A percentile compares a stretch with the other conserved stretches of the same genome.
These are phyloP conservation scores for Neofusicoccum umdonicola DNA, from an alignment of 2,329 filamentous ascomycete species.

Conservation along the genomic window DNA sequence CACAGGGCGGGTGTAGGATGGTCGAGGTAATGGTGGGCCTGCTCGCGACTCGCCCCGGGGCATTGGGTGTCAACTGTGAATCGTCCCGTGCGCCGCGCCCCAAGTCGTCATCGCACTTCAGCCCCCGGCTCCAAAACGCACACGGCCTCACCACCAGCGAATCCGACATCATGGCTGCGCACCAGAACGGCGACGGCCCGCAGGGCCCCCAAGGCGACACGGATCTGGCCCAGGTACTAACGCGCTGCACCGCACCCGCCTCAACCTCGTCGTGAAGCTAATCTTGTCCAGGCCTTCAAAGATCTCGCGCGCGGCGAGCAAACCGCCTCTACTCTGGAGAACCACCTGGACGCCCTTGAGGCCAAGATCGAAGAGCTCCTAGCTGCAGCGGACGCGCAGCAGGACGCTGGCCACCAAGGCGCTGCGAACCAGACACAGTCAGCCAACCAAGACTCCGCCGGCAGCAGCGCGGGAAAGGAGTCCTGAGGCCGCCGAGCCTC, in stretches of 20 bases:
- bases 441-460: not conserved
- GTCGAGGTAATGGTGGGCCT: not conserved
- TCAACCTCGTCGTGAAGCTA: not conserved
- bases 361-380: conserved; percentile 55
- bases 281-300: conserved; percentile 44
- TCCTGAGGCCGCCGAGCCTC: not conserved
- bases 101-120: not conserved
- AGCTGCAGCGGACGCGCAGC: conserved; percentile 42
- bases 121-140: not conserved
- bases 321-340: conserved; percentile 55
- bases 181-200: conserved; percentile 28
- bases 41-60: not conserved
- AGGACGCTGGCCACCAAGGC: not conserved
- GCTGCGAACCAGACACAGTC: not conserved
- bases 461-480: not conserved
- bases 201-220: conserved; percentile 26
- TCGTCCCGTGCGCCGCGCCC: not conserved
- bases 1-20: not conserved
- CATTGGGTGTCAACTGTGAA: not conserved
- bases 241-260: not conserved
- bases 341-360: conserved; percentile 54
- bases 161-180: conserved; percentile 29
- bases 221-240: conserved; percentile 35
- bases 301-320: conserved; percentile 55
- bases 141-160: not conserved